phyloP scores from a whole-genome alignment of 768 basidiomycete genomes.

The Naematelia encephala region DNA sequence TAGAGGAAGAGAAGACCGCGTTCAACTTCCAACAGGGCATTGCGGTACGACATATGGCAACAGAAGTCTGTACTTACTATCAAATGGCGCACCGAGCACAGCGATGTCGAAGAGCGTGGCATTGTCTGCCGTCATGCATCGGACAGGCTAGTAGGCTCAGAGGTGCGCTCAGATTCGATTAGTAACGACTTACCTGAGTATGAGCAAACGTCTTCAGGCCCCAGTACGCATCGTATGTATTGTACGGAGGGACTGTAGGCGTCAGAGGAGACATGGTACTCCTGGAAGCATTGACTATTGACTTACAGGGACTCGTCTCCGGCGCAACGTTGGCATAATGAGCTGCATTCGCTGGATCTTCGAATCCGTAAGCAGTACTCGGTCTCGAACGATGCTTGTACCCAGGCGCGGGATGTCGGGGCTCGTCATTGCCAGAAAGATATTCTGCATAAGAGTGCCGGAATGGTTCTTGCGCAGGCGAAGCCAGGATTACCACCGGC shows the following conservation, averaged over 20 bases:
- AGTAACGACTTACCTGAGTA: not conserved
- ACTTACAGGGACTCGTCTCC: not conserved
- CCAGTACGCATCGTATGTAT: conserved; percentile 2
- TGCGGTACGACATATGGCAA: no score
- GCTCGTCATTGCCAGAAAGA: conserved; percentile 11
- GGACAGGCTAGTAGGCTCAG: not conserved
- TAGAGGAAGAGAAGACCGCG: no score
- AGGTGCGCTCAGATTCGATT: not conserved
- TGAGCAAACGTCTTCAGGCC: conserved; percentile 16
- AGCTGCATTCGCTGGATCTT: conserved; percentile 9
- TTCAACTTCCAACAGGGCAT: no score
- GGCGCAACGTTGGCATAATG: conserved; percentile 1
- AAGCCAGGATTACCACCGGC: not conserved
- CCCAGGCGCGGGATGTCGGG: conserved; percentile 9
- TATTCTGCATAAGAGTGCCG: conserved; percentile 13
- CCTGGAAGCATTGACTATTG: no score
- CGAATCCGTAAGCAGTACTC: conserved; percentile 5
- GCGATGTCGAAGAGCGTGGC: conserved; percentile 64
- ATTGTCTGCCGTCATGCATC: conserved; percentile 9
- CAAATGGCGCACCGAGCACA: conserved; percentile 56
- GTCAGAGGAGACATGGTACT: not conserved
- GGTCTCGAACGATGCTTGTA: conserved; percentile 4
- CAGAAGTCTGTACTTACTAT: no score
- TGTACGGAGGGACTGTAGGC: conserved; percentile 3
- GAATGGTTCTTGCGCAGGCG: conserved; percentile 2